Percentiles rank a stretch among this genome's conserved stretches.
Evolutionary conservation across 2,329 filamentous ascomycete species (phyloP).

Genomic region (Arthroderma sp.): DNA sequence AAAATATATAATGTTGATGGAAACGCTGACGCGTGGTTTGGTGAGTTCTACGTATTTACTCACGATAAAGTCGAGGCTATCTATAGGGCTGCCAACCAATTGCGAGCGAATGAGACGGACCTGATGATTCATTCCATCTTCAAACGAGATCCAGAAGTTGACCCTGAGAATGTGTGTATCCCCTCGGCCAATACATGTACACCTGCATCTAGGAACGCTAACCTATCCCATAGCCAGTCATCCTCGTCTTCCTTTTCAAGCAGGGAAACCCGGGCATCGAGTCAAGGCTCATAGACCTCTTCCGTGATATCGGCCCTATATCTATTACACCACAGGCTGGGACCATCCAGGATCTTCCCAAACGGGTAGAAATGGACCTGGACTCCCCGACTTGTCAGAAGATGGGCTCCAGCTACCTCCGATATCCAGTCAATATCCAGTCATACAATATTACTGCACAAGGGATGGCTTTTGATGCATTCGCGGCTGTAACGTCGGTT

Average conservation of each 20-base stretch:
- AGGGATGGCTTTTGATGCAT: constrained; percentile 26
- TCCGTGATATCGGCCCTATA: constrained; percentile 31
- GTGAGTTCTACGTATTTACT: constrained; percentile 33
- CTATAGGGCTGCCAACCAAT: constrained; percentile 36
- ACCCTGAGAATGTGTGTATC: constrained; percentile 18
- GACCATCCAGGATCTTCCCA: constrained; percentile 34
- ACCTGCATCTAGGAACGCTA: neutral
- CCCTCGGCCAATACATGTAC: too few relatives aligned
- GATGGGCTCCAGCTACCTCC: constrained; percentile 26
- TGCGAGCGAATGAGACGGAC: neutral
- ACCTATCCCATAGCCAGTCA: constrained; percentile 14
- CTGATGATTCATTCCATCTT: neutral
- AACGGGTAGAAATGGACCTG: constrained; percentile 30
- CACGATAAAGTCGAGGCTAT: constrained; percentile 38
- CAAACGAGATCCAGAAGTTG: constrained; percentile 4
- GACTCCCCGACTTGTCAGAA: constrained; percentile 31
- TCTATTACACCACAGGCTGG: constrained; percentile 21
- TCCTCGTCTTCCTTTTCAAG: constrained; percentile 21
- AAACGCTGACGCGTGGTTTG: constrained; percentile 24
- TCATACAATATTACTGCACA: constrained; percentile 27
- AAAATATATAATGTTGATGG: constrained; percentile 33
- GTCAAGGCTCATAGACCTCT: constrained; percentile 29
- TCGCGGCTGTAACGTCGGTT: constrained; percentile 19
- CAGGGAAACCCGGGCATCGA: constrained; percentile 29
- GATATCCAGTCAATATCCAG: constrained; percentile 34